Percentiles rank a stretch among this genome's conserved stretches.
Conservation (phyloP, 257 asterid species). For the Salvia rosmarinus region DNA sequence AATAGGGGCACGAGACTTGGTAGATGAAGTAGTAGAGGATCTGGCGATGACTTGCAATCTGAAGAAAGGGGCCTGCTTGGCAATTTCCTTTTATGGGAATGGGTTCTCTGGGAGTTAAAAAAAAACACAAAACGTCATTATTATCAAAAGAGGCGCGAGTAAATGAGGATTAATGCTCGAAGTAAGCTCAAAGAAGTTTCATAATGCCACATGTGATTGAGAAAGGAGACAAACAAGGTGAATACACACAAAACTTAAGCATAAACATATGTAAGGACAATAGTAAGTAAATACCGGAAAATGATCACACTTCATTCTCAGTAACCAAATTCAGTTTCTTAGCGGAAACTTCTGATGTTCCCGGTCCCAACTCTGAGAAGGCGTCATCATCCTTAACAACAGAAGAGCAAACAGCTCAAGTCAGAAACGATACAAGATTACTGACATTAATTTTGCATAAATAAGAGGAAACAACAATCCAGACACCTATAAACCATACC, state of each 20-base stretch:
- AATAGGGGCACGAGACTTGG: slow-evolving; percentile 19
- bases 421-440: slow-evolving; percentile 15
- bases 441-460: slow-evolving; percentile 1
- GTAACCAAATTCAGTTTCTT: slow-evolving; percentile 46
- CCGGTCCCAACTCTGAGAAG: slow-evolving; percentile 52
- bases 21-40: slow-evolving; percentile 28
- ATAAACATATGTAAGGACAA: neutral
- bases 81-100: slow-evolving; percentile 31
- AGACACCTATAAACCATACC: slow-evolving; percentile 37
- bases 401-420: slow-evolving; percentile 26
- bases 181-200: slow-evolving; percentile 1
- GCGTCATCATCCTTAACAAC: slow-evolving; percentile 43
- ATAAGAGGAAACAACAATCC: slow-evolving; percentile 7
- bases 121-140: neutral
- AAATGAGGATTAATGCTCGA: neutral
- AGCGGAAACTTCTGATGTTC: slow-evolving; percentile 32
- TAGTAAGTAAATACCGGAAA: slow-evolving; percentile 37
- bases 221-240: slow-evolving; percentile 4
- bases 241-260: neutral
- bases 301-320: slow-evolving; percentile 49
- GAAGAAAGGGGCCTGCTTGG: slow-evolving; percentile 30
- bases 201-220: neutral
- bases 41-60: slow-evolving; percentile 14
- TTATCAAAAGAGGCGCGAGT: slow-evolving; percentile 4
- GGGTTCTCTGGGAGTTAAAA: slow-evolving; percentile 34